Evolutionary conservation across 2,329 filamentous ascomycete species (phyloP).

Genomic region (Capronia coronata): DNA sequence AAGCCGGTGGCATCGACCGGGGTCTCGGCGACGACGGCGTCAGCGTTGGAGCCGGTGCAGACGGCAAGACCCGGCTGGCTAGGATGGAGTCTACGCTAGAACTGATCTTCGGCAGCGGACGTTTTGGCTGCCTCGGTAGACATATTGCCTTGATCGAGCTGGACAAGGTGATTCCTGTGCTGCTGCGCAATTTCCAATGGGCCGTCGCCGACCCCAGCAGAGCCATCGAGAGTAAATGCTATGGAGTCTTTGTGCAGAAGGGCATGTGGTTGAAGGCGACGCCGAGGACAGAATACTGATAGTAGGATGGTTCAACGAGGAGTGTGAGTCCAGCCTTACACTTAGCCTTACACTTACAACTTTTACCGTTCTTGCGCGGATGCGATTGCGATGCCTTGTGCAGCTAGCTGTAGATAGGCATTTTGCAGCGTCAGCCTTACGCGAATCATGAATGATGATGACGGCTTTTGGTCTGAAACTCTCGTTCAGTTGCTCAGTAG

Average conservation of each 20-base stretch:
- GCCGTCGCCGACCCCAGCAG: neutral
- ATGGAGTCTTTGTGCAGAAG: neutral
- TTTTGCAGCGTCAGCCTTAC: no score
- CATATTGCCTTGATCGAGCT: constrained; percentile 46
- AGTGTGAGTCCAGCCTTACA: no score
- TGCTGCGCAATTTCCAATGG: neutral
- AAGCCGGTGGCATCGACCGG: neutral
- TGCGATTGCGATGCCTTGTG: no score
- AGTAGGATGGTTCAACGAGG: no score
- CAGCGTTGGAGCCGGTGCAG: neutral
- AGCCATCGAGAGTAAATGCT: neutral
- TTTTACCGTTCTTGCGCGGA: no score
- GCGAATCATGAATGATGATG: no score
- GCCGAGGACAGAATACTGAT: neutral
- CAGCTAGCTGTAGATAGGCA: no score
- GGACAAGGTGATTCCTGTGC: constrained; percentile 38
- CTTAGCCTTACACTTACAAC: no score
- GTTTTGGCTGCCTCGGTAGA: constrained; percentile 44
- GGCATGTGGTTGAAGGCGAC: neutral
- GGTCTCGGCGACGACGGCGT: neutral
- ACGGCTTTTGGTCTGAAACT: no score
- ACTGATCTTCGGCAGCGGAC: constrained; percentile 43
- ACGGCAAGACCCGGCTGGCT: constrained; percentile 26
- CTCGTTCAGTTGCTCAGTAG: no score
- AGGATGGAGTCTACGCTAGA: constrained; percentile 40